phyloP scores from a whole-genome alignment of 371 early-diverging fungal species.

The Lichtheimia ornata region DNA sequence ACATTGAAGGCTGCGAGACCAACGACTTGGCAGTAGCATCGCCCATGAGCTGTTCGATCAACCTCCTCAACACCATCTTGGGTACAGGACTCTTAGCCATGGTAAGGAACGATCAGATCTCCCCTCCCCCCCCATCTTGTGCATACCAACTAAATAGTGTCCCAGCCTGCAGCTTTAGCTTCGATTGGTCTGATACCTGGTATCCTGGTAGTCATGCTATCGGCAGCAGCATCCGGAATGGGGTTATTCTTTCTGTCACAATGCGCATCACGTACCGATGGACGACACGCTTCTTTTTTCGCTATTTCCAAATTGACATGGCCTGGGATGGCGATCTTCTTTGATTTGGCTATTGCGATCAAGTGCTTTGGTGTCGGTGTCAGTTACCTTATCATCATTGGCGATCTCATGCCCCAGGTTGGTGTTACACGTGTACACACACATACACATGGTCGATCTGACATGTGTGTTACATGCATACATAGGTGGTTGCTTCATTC shows the following conservation, averaged over 20 bases:
- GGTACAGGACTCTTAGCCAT: conserved; percentile 98
- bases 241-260: conserved; percentile 86
- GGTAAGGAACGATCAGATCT: conserved; percentile 44
- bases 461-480: not conserved
- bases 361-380: conserved; percentile 99
- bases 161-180: conserved; percentile 82
- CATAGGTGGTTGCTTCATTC: conserved; percentile 39
- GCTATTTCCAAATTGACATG: conserved; percentile 89
- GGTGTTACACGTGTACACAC: not conserved
- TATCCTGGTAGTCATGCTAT: conserved; percentile 73
- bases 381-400: conserved; percentile 98
- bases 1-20: not conserved
- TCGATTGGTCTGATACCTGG: conserved; percentile 86
- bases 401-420: conserved; percentile 91
- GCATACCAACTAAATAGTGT: not conserved
- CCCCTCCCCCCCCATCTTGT: not conserved
- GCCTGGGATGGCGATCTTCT: conserved; percentile 86
- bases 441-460: not conserved
- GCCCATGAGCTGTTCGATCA: conserved; percentile 56
- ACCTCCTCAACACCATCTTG: conserved; percentile 92
- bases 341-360: conserved; percentile 97
- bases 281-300: conserved; percentile 88
- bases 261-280: conserved; percentile 71
- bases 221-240: conserved; percentile 74
- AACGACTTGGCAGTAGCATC: conserved; percentile 27